Evolutionary conservation across 306 rosid species (phyloP).

Genomic region (Cicer chorassanicum): DNA sequence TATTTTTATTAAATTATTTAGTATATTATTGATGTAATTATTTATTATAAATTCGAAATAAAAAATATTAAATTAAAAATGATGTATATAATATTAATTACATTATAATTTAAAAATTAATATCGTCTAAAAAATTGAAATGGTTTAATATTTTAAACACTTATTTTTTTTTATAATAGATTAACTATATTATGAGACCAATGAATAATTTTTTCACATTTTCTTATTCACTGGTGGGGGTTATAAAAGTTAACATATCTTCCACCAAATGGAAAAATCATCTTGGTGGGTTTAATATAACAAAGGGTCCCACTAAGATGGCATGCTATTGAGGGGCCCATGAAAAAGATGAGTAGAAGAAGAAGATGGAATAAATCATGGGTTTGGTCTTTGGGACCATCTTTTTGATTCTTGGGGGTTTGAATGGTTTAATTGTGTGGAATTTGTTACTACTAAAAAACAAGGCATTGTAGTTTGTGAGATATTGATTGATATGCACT

Average conservation of each 20-base stretch:
- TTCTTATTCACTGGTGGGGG: conserved; percentile 51
- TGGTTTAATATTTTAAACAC: too few relatives aligned
- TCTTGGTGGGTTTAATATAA: conserved; percentile 44
- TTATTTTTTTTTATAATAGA: too few relatives aligned
- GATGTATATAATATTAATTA: too few relatives aligned
- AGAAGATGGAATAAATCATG: conserved; percentile 50
- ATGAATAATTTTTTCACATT: conserved; percentile 42
- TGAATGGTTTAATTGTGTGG: conserved; percentile 52
- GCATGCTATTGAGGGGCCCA: conserved; percentile 69
- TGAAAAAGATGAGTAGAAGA: conserved; percentile 42
- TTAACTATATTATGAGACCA: too few relatives aligned
- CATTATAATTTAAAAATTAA: too few relatives aligned
- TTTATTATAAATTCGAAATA: too few relatives aligned
- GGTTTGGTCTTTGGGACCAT: conserved; percentile 61
- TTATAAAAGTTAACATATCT: conserved; percentile 44
- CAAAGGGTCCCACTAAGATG: conserved; percentile 58
- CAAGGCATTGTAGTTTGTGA: conserved; percentile 51
- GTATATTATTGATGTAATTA: too few relatives aligned
- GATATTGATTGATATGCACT: conserved; percentile 49
- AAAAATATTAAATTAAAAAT: too few relatives aligned
- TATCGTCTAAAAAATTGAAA: too few relatives aligned
- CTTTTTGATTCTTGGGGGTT: conserved; percentile 46
- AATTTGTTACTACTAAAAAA: conserved; percentile 39
- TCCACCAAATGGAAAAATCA: conserved; percentile 47
- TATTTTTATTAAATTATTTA: too few relatives aligned